Conservation (phyloP, 2,329 filamentous ascomycete genomes). For the Exophiala lecanii-corni region DNA sequence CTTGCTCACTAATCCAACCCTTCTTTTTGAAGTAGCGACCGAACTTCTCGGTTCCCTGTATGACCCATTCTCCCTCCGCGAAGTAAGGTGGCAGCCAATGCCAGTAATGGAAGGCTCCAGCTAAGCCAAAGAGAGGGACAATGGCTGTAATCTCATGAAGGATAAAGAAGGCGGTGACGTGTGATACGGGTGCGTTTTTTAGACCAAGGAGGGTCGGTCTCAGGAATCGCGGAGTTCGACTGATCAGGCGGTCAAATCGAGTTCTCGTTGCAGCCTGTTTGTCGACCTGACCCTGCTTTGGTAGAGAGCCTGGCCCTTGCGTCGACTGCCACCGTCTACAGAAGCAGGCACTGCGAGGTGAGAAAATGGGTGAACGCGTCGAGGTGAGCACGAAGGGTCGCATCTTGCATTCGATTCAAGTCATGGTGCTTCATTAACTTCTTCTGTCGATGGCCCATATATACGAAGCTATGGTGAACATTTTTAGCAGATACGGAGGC, state of each 20-base stretch:
- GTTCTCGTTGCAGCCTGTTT: slow-evolving; percentile 10
- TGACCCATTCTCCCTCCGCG: slow-evolving; percentile 50
- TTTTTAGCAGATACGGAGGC: too few relatives aligned
- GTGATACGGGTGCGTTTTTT: slow-evolving; percentile 70
- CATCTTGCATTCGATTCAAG: neutral
- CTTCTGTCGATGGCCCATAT: too few relatives aligned
- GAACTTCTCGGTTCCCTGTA: slow-evolving; percentile 66
- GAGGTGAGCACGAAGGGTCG: neutral
- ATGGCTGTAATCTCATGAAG: slow-evolving; percentile 90
- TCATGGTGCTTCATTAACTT: too few relatives aligned
- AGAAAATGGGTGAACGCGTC: neutral
- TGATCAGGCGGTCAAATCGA: slow-evolving; percentile 23
- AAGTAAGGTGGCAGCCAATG: slow-evolving; percentile 63
- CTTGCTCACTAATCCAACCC: slow-evolving; percentile 66
- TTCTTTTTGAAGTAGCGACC: slow-evolving; percentile 72
- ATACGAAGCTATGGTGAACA: too few relatives aligned
- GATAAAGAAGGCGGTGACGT: slow-evolving; percentile 79
- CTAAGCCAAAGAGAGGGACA: slow-evolving; percentile 69
- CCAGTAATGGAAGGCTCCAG: slow-evolving; percentile 74
- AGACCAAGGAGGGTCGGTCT: slow-evolving; percentile 40
- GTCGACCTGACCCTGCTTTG: slow-evolving; percentile 4
- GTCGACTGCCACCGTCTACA: slow-evolving; percentile 9
- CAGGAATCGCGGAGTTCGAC: slow-evolving; percentile 22
- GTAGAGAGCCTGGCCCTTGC: slow-evolving; percentile 4
- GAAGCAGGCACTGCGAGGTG: slow-evolving; percentile 2